Conservation (phyloP, 2,329 filamentous ascomycete species). For the Trichoderma sp. region DNA sequence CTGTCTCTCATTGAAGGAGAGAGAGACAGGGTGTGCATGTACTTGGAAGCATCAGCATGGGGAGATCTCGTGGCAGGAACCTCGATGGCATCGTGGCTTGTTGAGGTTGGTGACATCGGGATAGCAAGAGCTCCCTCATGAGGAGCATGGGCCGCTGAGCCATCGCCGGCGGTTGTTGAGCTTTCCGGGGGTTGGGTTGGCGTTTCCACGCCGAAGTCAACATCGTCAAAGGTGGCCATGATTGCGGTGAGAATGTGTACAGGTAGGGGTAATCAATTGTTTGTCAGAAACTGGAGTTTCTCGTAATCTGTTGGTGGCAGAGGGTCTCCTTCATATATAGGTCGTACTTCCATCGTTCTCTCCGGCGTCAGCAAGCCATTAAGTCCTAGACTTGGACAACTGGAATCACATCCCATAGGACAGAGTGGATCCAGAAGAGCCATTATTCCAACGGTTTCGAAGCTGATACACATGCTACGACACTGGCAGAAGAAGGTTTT, state of each 20-base stretch:
- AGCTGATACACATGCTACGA: background rate
- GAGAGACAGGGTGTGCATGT: slow-evolving; percentile 19
- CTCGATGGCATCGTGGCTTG: slow-evolving; percentile 13
- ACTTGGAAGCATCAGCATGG: slow-evolving; percentile 23
- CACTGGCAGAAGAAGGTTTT: slow-evolving; percentile 11
- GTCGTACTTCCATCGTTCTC: background rate
- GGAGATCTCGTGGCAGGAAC: slow-evolving; percentile 17
- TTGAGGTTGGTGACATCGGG: slow-evolving; percentile 17
- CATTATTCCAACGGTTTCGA: slow-evolving; percentile 1
- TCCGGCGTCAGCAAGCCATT: background rate
- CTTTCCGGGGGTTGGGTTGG: background rate
- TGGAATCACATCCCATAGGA: background rate
- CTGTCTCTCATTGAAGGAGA: slow-evolving; percentile 20
- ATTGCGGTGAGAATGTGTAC: background rate
- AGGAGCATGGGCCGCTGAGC: background rate
- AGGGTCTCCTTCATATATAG: background rate
- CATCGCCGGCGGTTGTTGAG: background rate
- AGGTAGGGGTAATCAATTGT: background rate
- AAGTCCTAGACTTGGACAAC: background rate
- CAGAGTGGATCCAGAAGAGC: slow-evolving; percentile 12
- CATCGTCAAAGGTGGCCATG: slow-evolving; percentile 23
- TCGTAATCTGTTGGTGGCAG: background rate
- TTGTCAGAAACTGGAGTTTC: background rate
- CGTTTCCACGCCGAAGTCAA: slow-evolving; percentile 22
- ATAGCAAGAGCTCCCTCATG: slow-evolving; percentile 15